Base-by-base conservation (phyloP, 129 eudicot species). In the Sambucus nigra region DNA sequence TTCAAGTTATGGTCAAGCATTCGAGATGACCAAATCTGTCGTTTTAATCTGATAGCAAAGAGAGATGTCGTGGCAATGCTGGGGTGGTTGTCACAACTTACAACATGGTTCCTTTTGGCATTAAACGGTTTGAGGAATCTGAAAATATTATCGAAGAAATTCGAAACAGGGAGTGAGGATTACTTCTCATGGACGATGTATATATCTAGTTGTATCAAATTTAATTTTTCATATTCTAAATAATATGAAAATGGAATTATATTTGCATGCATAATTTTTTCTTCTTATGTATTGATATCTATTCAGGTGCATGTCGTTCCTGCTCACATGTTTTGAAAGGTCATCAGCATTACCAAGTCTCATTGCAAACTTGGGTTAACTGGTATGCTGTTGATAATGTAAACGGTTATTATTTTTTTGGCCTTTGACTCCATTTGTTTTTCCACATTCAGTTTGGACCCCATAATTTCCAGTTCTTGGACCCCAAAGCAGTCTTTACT, bases 321-420 rank as follows among this genome's bases (percentile, higher is more conserved):
- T 59, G 99, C 99, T 41, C 87, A 79, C 80, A 92, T 82, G 95
- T 86, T 92, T 63, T 76, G 99, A 31, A 86, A 82, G 76, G 95
- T 86, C 64, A 92, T 91, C 62, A 85, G 95, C 64, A 76, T 85
- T 21, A 85, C 97, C 31, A 91, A 88, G 67, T 91, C 98, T 38
- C 98, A 91, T 61, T 91, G 98, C 81, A 91, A 91, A 64, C 95
- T 91, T 44, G 98, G 98, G 61, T 85, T 91, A 23, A 91, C 98
- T 66, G 97, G 97, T 89, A 78, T 55, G 69, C 11, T 20, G 17
- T 59, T 39, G 53, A 47, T 47, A 19, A 41, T n/a, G 16, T 22
- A 41, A 4, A 35, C 42, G 42, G 42, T 12, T 15, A 35, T 35
- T 15, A 12, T 15, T 35, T 35, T 35, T 35, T 2, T 35, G 2